phyloP scores from a whole-genome alignment of 352 stramenopile genomes.

The Pythium myriotylum region DNA sequence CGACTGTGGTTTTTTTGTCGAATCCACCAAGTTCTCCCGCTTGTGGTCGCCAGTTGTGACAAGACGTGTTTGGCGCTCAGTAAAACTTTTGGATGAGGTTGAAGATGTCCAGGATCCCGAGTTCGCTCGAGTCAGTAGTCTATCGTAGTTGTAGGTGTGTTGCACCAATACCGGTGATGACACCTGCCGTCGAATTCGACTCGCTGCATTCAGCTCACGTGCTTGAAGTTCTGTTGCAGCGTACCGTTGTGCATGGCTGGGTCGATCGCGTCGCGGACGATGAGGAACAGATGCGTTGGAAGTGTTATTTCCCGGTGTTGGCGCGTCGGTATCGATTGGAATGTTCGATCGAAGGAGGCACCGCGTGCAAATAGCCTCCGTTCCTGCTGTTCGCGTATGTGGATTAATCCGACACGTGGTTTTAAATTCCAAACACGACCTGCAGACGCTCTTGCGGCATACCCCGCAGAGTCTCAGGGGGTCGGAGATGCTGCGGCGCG shows the following conservation, averaged over 20 bases:
- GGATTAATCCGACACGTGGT: constrained; percentile 39
- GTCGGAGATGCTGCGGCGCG: constrained; percentile 32
- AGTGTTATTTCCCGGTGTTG: neutral
- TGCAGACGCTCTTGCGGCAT: constrained; percentile 48
- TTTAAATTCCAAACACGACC: constrained; percentile 36
- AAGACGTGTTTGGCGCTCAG: neutral
- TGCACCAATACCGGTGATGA: neutral
- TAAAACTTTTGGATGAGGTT: neutral
- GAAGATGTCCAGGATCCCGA: constrained; percentile 9
- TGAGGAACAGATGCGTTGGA: neutral
- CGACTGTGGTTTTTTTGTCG: neutral
- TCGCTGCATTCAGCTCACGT: constrained; percentile 1
- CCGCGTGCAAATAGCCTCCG: constrained; percentile 44
- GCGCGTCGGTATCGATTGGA: neutral
- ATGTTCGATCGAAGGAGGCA: constrained; percentile 39
- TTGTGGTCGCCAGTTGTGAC: no score
- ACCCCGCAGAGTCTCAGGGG: constrained; percentile 41
- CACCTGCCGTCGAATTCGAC: neutral
- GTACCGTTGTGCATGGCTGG: constrained; percentile 2
- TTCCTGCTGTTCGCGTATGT: constrained; percentile 33
- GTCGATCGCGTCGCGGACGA: constrained; percentile 4
- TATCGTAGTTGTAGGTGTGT: constrained; percentile 49
- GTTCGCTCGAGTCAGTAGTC: constrained; percentile 26
- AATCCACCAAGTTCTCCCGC: neutral
- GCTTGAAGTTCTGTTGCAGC: neutral